Evolutionary conservation across 345 rosid genomes (phyloP), one percentile per base, ranked within the genome.

Genomic region (Rubroshorea leprosula): DNA sequence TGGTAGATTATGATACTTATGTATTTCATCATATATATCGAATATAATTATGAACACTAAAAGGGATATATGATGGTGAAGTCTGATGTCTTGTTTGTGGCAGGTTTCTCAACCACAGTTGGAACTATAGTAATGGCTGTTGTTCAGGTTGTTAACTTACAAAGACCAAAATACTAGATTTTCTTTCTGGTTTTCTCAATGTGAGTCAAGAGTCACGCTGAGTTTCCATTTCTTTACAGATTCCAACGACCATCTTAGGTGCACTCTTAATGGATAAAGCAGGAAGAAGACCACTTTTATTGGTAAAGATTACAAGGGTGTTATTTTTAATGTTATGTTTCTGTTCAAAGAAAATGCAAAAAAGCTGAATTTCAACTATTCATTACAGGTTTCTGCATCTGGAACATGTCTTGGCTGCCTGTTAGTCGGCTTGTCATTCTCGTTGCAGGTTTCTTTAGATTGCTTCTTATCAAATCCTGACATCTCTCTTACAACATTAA

Each of bases 201-300:
- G n/a, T n/a, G 14, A 17, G 8, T 4, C 19, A 5, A 12, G 20
- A 5, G 15, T 27, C 4, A 27, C 3, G 16, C 19, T 26, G 44
- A 27, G 2, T n/a, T 25, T 22, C 17, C 31, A 8, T 27, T 14
- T 22, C 54, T 53, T 23, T 59, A 39, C 61, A 72, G 64, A 58
- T 72, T 43, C 57, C 55, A 0, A 19, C 46, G 41, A 49, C 59
- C 20, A 11, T 27, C 6, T 15, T 62, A 5, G 46, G 43, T 11
- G 48, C 59, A 43, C 20, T 58, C 38, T 38, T 62, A 10, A 53
- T 54, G 12, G 72, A 72, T 58, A 58, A 19, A 53, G 29, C 22
- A 23, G 76, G 76, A 59, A 72, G 76, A 31, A 43, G 59, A 17
- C 76, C 68, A 12, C 76, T 72, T 57, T 61, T 72, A 47, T 51